Conservation (phyloP, 116 monocot genomes). For the Trichopus zeylanicus region DNA sequence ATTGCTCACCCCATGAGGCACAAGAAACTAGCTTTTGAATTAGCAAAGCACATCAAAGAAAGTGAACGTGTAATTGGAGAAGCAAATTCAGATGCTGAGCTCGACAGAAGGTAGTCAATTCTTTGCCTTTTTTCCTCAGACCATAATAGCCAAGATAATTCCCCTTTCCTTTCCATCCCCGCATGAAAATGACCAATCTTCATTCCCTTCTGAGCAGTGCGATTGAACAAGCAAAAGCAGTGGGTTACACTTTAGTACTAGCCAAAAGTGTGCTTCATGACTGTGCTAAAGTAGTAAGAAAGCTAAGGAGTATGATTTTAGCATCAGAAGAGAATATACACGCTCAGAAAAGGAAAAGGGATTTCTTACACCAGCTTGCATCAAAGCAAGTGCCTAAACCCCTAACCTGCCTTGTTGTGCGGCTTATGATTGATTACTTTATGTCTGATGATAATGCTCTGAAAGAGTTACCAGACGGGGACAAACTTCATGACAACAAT, state of each 20-base stretch:
- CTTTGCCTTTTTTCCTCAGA: not conserved
- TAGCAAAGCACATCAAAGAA: constrained; percentile 50
- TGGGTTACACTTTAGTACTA: constrained; percentile 44
- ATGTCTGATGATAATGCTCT: constrained; percentile 13
- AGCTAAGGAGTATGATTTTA: constrained; percentile 66
- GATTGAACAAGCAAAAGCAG: constrained; percentile 43
- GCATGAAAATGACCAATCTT: not conserved
- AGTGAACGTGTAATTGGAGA: constrained; percentile 42
- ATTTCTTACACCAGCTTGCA: constrained; percentile 68
- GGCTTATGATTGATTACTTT: constrained; percentile 67
- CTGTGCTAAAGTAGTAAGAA: constrained; percentile 33
- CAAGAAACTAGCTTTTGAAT: constrained; percentile 28
- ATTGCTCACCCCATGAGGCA: constrained; percentile 53
- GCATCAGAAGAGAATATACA: constrained; percentile 35
- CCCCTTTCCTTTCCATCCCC: constrained; percentile 3
- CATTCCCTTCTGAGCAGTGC: constrained; percentile 13
- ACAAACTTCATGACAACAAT: constrained; percentile 47
- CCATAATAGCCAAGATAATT: not conserved
- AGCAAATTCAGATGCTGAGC: constrained; percentile 58
- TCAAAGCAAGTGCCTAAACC: constrained; percentile 73
- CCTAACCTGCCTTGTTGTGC: constrained; percentile 64
- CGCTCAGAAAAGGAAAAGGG: constrained; percentile 44
- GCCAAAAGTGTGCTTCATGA: constrained; percentile 52
- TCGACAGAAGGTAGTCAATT: constrained; percentile 28
- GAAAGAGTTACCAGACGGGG: constrained; percentile 19